phyloP scores from a whole-genome alignment of 768 basidiomycete species.

The Leccinum arenicola region DNA sequence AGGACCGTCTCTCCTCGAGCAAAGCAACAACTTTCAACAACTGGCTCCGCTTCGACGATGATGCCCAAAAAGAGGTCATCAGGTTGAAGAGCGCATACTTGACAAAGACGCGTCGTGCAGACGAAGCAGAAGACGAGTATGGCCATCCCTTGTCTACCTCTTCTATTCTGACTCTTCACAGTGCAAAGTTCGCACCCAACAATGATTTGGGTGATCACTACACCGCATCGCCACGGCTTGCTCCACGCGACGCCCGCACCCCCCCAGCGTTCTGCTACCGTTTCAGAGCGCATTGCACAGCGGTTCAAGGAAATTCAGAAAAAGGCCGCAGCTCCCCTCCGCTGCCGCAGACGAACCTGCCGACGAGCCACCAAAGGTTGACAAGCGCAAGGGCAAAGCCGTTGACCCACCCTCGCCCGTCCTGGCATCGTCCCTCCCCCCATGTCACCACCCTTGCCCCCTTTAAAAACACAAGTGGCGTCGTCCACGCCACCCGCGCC shows the following conservation, averaged over 20 bases:
- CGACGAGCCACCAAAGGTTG: slow-evolving; percentile 50
- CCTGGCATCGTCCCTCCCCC: slow-evolving; percentile 51
- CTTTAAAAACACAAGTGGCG: slow-evolving; percentile 38
- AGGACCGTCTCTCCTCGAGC: slow-evolving; percentile 64
- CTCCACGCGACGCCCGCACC: slow-evolving; percentile 51
- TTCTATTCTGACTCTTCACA: slow-evolving; percentile 31
- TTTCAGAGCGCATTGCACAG: slow-evolving; percentile 83
- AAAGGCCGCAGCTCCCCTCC: slow-evolving; percentile 36
- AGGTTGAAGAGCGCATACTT: slow-evolving; percentile 79
- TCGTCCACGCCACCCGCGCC: slow-evolving; percentile 37
- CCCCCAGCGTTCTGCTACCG: slow-evolving; percentile 68
- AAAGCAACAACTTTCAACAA: slow-evolving; percentile 58
- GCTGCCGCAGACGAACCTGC: slow-evolving; percentile 25
- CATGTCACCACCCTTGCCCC: slow-evolving; percentile 59
- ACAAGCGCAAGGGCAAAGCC: slow-evolving; percentile 81
- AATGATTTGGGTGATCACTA: slow-evolving; percentile 63
- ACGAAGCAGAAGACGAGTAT: slow-evolving; percentile 93
- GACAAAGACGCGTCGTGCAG: slow-evolving; percentile 75
- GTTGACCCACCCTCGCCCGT: slow-evolving; percentile 37
- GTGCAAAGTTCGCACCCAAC: slow-evolving; percentile 86
- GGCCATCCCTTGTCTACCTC: slow-evolving; percentile 29
- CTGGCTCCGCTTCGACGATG: slow-evolving; percentile 71
- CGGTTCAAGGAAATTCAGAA: slow-evolving; percentile 80
- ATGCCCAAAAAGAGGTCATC: slow-evolving; percentile 57
- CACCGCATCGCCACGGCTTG: slow-evolving; percentile 72